Base-by-base conservation (phyloP, 2,329 filamentous ascomycete genomes). In the Curvularia verruculosa region DNA sequence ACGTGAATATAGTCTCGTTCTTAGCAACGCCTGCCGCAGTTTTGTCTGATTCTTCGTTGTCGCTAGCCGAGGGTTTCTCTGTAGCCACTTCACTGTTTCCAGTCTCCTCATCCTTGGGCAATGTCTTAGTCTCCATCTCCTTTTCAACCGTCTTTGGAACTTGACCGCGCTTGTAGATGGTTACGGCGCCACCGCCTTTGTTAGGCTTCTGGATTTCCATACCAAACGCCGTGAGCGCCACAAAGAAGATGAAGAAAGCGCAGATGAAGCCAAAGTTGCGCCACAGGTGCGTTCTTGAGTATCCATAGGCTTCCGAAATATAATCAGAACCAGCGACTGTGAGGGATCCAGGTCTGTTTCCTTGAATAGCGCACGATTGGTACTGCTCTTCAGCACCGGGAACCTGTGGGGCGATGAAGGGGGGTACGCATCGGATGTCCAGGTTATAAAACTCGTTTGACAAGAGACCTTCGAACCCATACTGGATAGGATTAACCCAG, bases 381-480 rank as follows among this genome's bases (percentile, higher is more conserved):
- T 85, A 84, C 34, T 75, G 82, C 58, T 67, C 67, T 48, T 73
- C 75, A 51, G 66, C 80, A 63, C 68, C 79, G 0, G 81, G 80
- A 0, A 82, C 78, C 18, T 78, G 75, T 0, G 87, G 87, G 0
- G 88, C 83, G 3, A 89, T 77, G 50, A 79, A 84, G 0, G 84
- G 83, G 2, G 81, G 69, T 2, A 79, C 79, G 61, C 87, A 89
- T 54, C 81, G 68, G 26, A 88, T 80, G 1, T 82, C 72, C 1
- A 87, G 74, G 28, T 76, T 77, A 60, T 89, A 81, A 55, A 92
- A 91, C 69, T 92, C 89, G 64, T 92, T 92, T 0, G 86, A 80
- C 67, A 91, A 80, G 0, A 92, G 73, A 0, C 83, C 84, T 61
- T 91, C 86, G 55, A 91, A 92, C 0, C 81, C 86, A 56, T 91